Evolutionary conservation across 164 flowering plant genomes (phyloP).

Genomic region (Umbilicus rupestris): DNA sequence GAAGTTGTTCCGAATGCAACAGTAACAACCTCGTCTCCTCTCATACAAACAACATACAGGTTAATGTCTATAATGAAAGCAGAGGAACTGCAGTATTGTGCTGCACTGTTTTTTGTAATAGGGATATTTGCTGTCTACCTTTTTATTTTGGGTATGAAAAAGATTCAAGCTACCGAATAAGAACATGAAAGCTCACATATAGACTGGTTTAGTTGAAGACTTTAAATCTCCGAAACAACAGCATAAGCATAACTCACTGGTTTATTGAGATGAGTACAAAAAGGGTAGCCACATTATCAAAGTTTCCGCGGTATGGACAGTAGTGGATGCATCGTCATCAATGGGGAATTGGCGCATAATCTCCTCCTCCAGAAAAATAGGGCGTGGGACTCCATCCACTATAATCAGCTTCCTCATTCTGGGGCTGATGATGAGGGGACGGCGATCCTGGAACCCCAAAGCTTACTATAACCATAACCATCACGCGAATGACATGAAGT

Average conservation of each 20-base stretch:
- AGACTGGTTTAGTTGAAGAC: no score
- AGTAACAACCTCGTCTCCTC: neutral
- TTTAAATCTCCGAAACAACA: no score
- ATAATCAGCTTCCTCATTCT: neutral
- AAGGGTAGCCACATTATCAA: no score
- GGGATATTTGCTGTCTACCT: neutral
- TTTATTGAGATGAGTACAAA: no score
- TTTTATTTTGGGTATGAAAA: neutral
- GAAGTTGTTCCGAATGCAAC: neutral
- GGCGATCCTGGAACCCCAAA: neutral
- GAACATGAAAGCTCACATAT: no score
- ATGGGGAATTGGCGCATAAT: neutral
- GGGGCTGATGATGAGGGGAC: neutral
- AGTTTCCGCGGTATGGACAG: no score
- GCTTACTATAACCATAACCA: constrained; percentile 10
- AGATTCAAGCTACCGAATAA: neutral
- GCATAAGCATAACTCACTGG: no score
- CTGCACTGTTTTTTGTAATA: neutral
- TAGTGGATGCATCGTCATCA: neutral
- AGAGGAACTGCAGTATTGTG: neutral
- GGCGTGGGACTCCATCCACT: neutral
- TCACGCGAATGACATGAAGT: constrained; percentile 12
- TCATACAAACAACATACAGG: neutral
- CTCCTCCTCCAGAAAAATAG: constrained; percentile 1
- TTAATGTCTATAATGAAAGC: neutral